Base-by-base conservation (phyloP, 257 asterid species). In the Salvia splendens region DNA sequence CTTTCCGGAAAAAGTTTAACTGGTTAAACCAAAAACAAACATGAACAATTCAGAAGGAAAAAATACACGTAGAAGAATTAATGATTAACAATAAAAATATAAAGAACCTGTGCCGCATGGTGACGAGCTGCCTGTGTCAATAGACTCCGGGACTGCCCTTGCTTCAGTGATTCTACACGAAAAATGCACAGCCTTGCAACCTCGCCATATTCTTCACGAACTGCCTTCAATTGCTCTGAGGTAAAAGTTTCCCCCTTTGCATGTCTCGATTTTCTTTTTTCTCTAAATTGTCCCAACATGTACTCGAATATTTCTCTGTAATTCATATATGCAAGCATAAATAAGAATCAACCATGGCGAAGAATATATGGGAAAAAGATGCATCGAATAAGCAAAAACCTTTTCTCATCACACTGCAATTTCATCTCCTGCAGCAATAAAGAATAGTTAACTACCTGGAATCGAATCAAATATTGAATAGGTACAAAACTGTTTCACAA, bases 91-190 rank as follows among this genome's bases (percentile, higher is more conserved):
- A 0, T 4, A 14, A 24, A 24, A 24, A 24, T 83, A 79, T 24
- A 11, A 9, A 47, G 57, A 49, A 92, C 98, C 95, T 92, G 98
- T 20, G 98, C 97, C 45, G 91, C 82, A 78, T 92, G 97, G 81
- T 92, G 98, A 61, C 97, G 97, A 57, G 88, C 92, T 67, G 97
- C 98, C 79, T 89, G 96, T 12, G 97, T 89, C 65, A 92, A 80
- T 63, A 92, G 81, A 77, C 97, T 92, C 45, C 86, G 86, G 73
- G 89, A 77, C 73, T 87, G 97, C 78, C 98, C 98, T 80, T 89
- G 95, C 81, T 92, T 92, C 84, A 92, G 79, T 68, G 98, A 92
- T 79, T 88, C 91, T 46, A 89, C 96, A 49, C 98, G 97, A 55
- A 92, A 92, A 72, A 92, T 83, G 72, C 96, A 92, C 17, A 89